A percentile compares a stretch with the other conserved stretches of the same genome.
These are phyloP conservation scores for Adansonia grandidieri DNA, from an alignment of 441 rosid species.

Conservation along the genomic window DNA sequence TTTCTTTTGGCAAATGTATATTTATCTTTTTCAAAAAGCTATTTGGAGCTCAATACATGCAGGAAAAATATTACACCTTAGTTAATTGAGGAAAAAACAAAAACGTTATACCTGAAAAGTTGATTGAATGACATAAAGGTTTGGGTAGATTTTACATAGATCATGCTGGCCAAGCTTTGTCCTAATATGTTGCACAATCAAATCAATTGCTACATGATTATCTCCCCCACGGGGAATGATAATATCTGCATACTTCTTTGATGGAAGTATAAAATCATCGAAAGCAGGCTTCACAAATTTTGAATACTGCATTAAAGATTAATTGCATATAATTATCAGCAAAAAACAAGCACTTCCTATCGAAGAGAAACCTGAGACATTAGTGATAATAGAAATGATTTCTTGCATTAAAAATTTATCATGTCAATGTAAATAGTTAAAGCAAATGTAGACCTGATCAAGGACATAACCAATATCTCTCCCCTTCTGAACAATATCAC, in stretches of 20 bases:
- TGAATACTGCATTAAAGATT: constrained; percentile 76
- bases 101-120: constrained; percentile 81
- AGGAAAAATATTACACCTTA: background rate
- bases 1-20: background rate
- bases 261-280: constrained; percentile 96
- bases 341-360: background rate
- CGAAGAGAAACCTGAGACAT: constrained; percentile 2
- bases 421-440: background rate
- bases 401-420: background rate
- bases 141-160: constrained; percentile 96
- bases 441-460: constrained; percentile 67
- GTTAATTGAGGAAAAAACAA: constrained; percentile 24
- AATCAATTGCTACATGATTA: constrained; percentile 96
- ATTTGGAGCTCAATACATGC: constrained; percentile 1
- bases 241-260: constrained; percentile 96
- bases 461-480: constrained; percentile 90
- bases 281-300: constrained; percentile 98
- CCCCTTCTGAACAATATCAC: constrained; percentile 88
- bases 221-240: constrained; percentile 99
- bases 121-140: constrained; percentile 87
- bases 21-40: background rate
- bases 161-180: constrained; percentile 98
- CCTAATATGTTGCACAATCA: constrained; percentile 95
- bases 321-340: constrained; percentile 27
- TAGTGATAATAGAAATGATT: background rate